Conservation (phyloP, 805 yeast genomes). For the Metschnikowia peoriensis region DNA sequence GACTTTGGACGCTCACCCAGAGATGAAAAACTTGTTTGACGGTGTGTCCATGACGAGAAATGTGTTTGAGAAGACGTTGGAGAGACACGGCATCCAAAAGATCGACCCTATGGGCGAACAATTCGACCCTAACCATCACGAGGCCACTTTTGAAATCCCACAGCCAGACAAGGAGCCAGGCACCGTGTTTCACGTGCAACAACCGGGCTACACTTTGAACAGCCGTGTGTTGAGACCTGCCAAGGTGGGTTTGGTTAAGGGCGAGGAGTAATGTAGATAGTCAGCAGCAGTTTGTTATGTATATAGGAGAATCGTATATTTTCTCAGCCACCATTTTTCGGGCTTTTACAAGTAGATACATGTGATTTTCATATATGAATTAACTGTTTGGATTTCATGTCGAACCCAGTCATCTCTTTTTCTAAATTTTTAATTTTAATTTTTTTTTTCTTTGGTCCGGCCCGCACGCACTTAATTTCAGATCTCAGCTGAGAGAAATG, state of each 20-base stretch:
- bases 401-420: too few relatives aligned
- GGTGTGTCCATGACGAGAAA: constrained; percentile 90
- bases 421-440: too few relatives aligned
- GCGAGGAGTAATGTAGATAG: constrained; percentile 18
- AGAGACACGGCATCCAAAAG: constrained; percentile 75
- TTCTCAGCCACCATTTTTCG: background rate
- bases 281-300: constrained; percentile 1
- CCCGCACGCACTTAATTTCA: background rate
- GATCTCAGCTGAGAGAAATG: background rate
- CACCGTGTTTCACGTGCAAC: constrained; percentile 90
- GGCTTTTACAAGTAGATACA: too few relatives aligned
- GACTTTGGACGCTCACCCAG: constrained; percentile 42
- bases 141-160: constrained; percentile 86
- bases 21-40: constrained; percentile 69
- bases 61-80: constrained; percentile 79
- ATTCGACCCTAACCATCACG: constrained; percentile 90
- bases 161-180: constrained; percentile 90
- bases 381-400: too few relatives aligned
- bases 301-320: background rate
- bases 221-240: constrained; percentile 92
- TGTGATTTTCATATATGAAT: too few relatives aligned
- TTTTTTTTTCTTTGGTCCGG: background rate
- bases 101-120: constrained; percentile 80
- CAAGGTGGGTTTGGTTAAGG: constrained; percentile 90
- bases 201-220: constrained; percentile 81